Evolutionary conservation across 352 stramenopile species (phyloP).

Genomic region (Phytophthora rubi): DNA sequence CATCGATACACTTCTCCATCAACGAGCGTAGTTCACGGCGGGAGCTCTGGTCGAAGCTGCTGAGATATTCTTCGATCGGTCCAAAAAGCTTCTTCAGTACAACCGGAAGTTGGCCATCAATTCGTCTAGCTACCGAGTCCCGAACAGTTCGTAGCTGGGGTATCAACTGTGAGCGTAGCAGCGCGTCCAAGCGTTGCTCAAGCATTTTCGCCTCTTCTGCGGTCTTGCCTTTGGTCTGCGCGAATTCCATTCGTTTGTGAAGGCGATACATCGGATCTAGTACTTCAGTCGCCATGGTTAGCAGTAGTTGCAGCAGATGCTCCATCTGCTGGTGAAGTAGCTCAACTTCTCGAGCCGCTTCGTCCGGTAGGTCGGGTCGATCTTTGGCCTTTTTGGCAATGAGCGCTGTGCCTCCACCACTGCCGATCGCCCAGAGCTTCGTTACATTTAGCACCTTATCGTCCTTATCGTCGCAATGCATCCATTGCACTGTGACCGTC

Average conservation of each 20-base stretch:
- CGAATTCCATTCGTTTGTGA: constrained; percentile 47
- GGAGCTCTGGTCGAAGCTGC: constrained; percentile 22
- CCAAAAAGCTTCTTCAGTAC: constrained; percentile 25
- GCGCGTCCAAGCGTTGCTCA: constrained; percentile 55
- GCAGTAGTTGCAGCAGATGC: constrained; percentile 29
- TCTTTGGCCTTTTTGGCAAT: constrained; percentile 25
- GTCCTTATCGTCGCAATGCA: constrained; percentile 35
- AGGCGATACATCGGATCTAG: constrained; percentile 64
- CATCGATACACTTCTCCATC: constrained; percentile 23
- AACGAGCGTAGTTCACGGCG: constrained; percentile 19
- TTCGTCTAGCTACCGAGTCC: constrained; percentile 7
- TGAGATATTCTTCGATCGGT: constrained; percentile 30
- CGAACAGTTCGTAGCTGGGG: constrained; percentile 11
- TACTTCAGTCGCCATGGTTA: constrained; percentile 34
- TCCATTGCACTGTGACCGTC: constrained; percentile 68
- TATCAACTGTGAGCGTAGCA: constrained; percentile 30
- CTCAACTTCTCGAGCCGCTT: constrained; percentile 23
- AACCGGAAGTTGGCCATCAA: constrained; percentile 13
- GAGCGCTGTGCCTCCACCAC: constrained; percentile 23
- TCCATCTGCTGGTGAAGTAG: constrained; percentile 28
- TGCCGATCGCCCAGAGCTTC: constrained; percentile 36
- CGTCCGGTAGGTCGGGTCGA: constrained; percentile 34
- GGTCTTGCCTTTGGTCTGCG: constrained; percentile 53
- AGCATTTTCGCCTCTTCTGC: constrained; percentile 80
- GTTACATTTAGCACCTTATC: constrained; percentile 8